Base-by-base conservation (phyloP, 2,329 filamentous ascomycete genomes). In the Xylaria sp. region DNA sequence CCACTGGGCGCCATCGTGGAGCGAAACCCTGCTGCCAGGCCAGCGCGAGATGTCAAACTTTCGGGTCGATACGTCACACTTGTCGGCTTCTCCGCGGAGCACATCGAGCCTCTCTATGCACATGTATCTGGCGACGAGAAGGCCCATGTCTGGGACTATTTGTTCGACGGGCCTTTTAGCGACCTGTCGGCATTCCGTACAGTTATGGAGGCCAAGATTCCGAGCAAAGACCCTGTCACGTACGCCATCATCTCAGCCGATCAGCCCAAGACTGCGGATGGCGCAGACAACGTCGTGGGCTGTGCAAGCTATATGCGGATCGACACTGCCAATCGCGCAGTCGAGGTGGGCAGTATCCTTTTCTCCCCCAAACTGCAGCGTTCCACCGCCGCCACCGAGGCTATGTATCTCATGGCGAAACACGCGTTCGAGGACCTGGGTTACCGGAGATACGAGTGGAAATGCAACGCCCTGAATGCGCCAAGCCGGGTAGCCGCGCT, bases 41-140 rank as follows among this genome's bases (percentile, higher is more conserved):
- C 40, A 18, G 16, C 40, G 16, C 40, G 18, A 5, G 13, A 44
- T 44, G 40, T 44, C 40, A 18, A 35, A n/a, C 16, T 76, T 25
- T 47, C 63, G n/a, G 75, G 75, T 48, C 74, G 67, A 9, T 71
- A 74, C 51, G 68, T 72, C 25, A 76, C 71, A 0, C 25, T 77
- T 13, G 65, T 70, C 25, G 69, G 69, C 13, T 62, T 77, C 51
- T 60, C 70, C 4, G 21, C 61, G 1, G 47, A 63, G 25, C 75
- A 77, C 54, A 69, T 69, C 13, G 71, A 70, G n/a, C 54, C 70
- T 9, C 59, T 77, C 21, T 76, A 71, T 40, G 65, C 71, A 25
- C 69, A 71, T 18, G 47, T 76, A 58, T 72, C 71, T 5, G 75
- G 75, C 5, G 68, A 71, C 2, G 68, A 73, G 32, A 74, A 75